Base-by-base conservation (phyloP, 331 rosid species). In the Spiraea crenata region DNA sequence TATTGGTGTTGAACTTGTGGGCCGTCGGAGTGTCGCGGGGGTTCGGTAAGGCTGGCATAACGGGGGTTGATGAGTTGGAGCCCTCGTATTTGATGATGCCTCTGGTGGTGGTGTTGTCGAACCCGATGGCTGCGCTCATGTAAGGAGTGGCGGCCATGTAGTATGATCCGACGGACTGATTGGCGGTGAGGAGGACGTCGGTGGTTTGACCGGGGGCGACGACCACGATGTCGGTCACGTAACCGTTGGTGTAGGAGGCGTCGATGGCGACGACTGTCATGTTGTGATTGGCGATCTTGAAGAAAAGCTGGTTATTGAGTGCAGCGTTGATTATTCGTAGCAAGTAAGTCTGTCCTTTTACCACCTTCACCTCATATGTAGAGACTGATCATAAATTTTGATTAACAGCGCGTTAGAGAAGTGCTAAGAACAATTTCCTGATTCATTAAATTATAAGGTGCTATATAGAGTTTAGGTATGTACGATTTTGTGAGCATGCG, bases 111-210 rank as follows among this genome's bases (percentile, higher is more conserved):
- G 85, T 59, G 71, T 69, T 47, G 42, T 75, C 65, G 17, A 76
- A 45, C 0, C 0, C 0, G 15, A 73, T 13, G 1, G 1, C 2
- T 3, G 68, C 5, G 0, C 77, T 68, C 3, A 50, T 4, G 45
- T 87, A 84, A 0, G 86, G 77, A 2, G 61, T 56, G 5, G 92
- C 92, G 0, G 85, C 89, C 87, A 87, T 84, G 81, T 80, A 87
- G 60, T 87, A 87, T 2, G 88, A 84, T 0, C 84, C 84, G 3
- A 56, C 39, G 0, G 76, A 60, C 49, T 74, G 87, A 71, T 87
- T 65, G 1, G 85, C 72, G 6, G 44, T 70, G 50, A 87, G 7
- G 14, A 87, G 81, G 19, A 82, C 87, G 10, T 87, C 87, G n/a
- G n/a, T n/a, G n/a, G n/a, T n/a, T n/a, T n/a, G n/a, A n/a, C n/a